phyloP scores from a whole-genome alignment of 163 green algal species.

The Botryococcus braunii region DNA sequence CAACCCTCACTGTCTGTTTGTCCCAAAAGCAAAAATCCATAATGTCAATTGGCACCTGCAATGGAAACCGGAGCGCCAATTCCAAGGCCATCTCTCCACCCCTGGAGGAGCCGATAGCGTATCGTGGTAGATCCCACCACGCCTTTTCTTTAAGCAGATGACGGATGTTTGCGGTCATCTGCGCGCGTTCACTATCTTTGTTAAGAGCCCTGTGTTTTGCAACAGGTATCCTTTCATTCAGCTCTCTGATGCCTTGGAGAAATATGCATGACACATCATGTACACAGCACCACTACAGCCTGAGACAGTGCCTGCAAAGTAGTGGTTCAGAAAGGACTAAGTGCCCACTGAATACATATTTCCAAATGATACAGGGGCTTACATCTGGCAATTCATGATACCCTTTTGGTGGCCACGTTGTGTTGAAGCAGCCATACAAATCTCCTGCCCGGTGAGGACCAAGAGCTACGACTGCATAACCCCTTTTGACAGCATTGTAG shows the following conservation, averaged over 20 bases:
- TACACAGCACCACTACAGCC: no score
- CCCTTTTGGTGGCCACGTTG: not conserved
- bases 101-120: slow-evolving; percentile 1
- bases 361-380: not conserved
- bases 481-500: not conserved
- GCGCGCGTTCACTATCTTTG: no score
- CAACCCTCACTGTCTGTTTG: no score
- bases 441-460: not conserved
- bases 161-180: not conserved
- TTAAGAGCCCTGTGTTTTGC: no score
- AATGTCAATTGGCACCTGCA: no score
- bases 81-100: slow-evolving; percentile 6
- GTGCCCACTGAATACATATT: no score
- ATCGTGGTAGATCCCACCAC: slow-evolving; percentile 8
- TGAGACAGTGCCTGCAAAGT: no score
- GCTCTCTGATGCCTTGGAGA: no score
- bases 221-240: no score
- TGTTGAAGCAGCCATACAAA: slow-evolving; percentile 4
- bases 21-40: no score
- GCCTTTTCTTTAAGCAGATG: not conserved
- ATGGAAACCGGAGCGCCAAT: slow-evolving; percentile 6
- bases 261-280: no score
- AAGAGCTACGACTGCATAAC: slow-evolving; percentile 5
- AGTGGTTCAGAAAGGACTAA: no score
- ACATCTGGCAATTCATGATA: slow-evolving; percentile 3